Conservation (phyloP, 1,139 yeast species). For the Yamadazyma diddensiae region DNA sequence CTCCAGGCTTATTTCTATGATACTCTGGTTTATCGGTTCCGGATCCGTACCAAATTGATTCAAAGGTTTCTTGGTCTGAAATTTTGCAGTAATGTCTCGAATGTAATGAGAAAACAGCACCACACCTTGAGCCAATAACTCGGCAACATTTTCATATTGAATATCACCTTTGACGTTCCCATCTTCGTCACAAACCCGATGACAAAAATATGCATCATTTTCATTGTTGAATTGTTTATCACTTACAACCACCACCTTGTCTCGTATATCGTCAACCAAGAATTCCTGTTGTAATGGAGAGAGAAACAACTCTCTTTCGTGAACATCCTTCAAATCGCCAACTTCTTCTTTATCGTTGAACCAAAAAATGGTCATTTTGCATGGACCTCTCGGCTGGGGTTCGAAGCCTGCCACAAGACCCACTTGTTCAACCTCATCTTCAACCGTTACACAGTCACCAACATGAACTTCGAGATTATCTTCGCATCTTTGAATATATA, state of each 20-base stretch:
- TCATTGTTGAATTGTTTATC: constrained; percentile 1
- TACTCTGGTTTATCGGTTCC: too few relatives aligned
- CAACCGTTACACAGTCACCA: constrained; percentile 40
- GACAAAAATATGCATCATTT: constrained; percentile 29
- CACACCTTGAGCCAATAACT: too few relatives aligned
- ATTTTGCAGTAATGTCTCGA: too few relatives aligned
- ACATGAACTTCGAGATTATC: constrained; percentile 33
- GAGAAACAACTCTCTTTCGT: constrained; percentile 24
- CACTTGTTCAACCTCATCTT: not conserved
- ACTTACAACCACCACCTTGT: constrained; percentile 1
- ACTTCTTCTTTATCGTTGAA: not conserved
- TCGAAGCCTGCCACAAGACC: not conserved
- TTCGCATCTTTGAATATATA: constrained; percentile 23
- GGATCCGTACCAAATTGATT: too few relatives aligned
- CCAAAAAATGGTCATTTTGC: not conserved
- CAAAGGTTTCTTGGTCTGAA: too few relatives aligned
- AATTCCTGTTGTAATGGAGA: constrained; percentile 26
- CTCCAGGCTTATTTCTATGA: too few relatives aligned
- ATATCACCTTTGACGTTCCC: too few relatives aligned
- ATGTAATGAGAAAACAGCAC: too few relatives aligned
- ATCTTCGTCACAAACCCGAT: constrained; percentile 35
- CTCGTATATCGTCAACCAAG: constrained; percentile 24
- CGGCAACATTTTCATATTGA: too few relatives aligned
- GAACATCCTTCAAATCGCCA: not conserved
- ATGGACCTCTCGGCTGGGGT: too few relatives aligned